A percentile compares a stretch with the other conserved stretches of the same genome.
Evolutionary conservation across 2,329 filamentous ascomycete species (phyloP).

Genomic region (Ascochyta viciae-villosae): DNA sequence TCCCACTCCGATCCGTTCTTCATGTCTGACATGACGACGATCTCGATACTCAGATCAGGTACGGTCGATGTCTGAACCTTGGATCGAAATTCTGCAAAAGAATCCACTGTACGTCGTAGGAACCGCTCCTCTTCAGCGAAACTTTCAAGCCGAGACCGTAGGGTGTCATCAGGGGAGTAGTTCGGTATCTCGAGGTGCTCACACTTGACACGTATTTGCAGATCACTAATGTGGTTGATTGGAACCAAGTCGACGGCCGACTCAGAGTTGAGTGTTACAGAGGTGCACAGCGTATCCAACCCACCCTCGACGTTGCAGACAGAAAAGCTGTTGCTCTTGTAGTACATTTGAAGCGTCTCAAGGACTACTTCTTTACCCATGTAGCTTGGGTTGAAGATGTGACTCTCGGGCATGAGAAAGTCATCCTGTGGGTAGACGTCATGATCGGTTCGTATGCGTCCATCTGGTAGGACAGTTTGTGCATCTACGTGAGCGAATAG

Average conservation of each 20-base stretch:
- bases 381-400: slow-evolving; percentile 30
- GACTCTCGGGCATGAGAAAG: slow-evolving; percentile 27
- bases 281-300: slow-evolving; percentile 18
- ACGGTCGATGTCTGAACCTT: neutral
- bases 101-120: slow-evolving; percentile 4
- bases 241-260: slow-evolving; percentile 13
- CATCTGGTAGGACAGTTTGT: slow-evolving; percentile 21
- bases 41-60: slow-evolving; percentile 22
- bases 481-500: neutral
- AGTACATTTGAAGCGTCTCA: slow-evolving; percentile 29
- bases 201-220: slow-evolving; percentile 36
- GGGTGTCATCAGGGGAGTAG: too few relatives aligned
- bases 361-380: slow-evolving; percentile 18
- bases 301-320: slow-evolving; percentile 28
- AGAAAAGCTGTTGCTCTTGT: slow-evolving; percentile 31
- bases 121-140: neutral
- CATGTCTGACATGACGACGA: slow-evolving; percentile 30
- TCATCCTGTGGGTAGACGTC: slow-evolving; percentile 25
- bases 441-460: slow-evolving; percentile 27
- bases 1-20: neutral
- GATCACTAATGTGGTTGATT: slow-evolving; percentile 21
- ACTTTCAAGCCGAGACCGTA: neutral
- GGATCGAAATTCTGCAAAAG: neutral
- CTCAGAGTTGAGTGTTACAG: neutral
- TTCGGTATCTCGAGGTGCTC: slow-evolving; percentile 21